phyloP scores from a whole-genome alignment of 441 rosid genomes.

The Bruguiera hainesii region DNA sequence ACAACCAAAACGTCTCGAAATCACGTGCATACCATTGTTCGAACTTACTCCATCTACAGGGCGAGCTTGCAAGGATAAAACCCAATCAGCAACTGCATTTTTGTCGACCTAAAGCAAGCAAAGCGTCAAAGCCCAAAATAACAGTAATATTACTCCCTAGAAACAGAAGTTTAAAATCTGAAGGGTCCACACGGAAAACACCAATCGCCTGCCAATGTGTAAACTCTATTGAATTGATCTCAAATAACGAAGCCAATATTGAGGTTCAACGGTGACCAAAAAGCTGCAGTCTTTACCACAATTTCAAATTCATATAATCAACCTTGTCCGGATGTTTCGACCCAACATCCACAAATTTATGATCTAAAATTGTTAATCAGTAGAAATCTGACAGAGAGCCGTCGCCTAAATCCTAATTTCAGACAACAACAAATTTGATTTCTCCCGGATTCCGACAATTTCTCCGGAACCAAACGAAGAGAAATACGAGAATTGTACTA shows the following conservation, averaged over 20 bases:
- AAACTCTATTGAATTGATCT: neutral
- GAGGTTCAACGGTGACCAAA: too few relatives aligned
- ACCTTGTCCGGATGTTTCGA: too few relatives aligned
- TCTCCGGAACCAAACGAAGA: neutral
- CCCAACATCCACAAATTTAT: too few relatives aligned
- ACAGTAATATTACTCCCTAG: neutral
- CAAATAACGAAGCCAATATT: neutral
- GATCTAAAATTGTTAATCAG: too few relatives aligned
- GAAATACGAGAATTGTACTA: neutral
- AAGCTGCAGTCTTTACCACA: too few relatives aligned
- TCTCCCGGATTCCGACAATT: neutral
- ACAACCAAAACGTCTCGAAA: too few relatives aligned
- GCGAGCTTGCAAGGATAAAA: conserved; percentile 71
- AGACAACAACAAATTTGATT: neutral
- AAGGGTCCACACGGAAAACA: neutral
- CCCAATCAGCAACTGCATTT: conserved; percentile 63
- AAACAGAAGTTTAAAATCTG: neutral
- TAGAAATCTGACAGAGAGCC: too few relatives aligned
- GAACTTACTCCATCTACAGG: conserved; percentile 45
- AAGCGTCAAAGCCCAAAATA: neutral
- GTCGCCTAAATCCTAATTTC: neutral
- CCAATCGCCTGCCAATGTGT: neutral
- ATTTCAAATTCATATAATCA: too few relatives aligned
- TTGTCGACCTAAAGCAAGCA: conserved; percentile 56
- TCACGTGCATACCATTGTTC: conserved; percentile 42